Percentiles rank a stretch among this genome's conserved stretches.
Evolutionary conservation across 352 stramenopile species (phyloP).

Genomic region (Elongisporangium anandrum): DNA sequence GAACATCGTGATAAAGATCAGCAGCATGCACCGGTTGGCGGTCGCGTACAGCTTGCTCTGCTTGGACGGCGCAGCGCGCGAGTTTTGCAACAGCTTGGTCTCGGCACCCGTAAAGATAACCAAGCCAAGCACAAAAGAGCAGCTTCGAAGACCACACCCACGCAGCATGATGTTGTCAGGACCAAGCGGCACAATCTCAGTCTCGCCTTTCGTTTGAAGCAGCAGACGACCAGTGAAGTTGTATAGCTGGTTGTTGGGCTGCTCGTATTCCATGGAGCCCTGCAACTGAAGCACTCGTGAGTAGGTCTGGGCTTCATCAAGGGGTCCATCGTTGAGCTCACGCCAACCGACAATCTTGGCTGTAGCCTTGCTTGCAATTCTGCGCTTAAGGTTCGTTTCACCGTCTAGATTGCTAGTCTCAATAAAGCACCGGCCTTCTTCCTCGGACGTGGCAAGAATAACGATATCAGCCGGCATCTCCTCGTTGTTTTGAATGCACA

Average conservation of each 20-base stretch:
- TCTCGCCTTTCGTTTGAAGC: constrained; percentile 21
- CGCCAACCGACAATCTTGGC: constrained; percentile 29
- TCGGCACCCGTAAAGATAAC: constrained; percentile 91
- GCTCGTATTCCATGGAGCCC: constrained; percentile 62
- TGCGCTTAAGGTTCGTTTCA: constrained; percentile 86
- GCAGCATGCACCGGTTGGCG: constrained; percentile 79
- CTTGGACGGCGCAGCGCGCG: constrained; percentile 78
- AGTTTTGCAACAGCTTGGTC: constrained; percentile 86
- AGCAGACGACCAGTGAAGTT: constrained; percentile 63
- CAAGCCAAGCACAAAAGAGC: constrained; percentile 90
- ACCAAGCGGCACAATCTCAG: constrained; percentile 19
- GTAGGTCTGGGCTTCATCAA: constrained; percentile 18
- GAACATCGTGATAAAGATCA: constrained; percentile 73
- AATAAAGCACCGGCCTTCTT: constrained; percentile 75
- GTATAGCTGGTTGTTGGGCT: constrained; percentile 78
- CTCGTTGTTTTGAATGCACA: constrained; percentile 78
- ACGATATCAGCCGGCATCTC: constrained; percentile 88
- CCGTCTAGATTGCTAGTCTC: constrained; percentile 87
- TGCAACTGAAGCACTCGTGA: constrained; percentile 24
- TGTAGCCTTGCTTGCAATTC: constrained; percentile 41
- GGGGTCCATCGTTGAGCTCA: constrained; percentile 14
- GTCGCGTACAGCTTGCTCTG: constrained; percentile 68
- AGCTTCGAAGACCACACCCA: constrained; percentile 92
- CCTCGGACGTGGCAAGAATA: constrained; percentile 69
- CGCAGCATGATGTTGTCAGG: constrained; percentile 91